Base-by-base conservation (phyloP, 176 grass and related monocot genomes). In the Alloteropsis semialata region DNA sequence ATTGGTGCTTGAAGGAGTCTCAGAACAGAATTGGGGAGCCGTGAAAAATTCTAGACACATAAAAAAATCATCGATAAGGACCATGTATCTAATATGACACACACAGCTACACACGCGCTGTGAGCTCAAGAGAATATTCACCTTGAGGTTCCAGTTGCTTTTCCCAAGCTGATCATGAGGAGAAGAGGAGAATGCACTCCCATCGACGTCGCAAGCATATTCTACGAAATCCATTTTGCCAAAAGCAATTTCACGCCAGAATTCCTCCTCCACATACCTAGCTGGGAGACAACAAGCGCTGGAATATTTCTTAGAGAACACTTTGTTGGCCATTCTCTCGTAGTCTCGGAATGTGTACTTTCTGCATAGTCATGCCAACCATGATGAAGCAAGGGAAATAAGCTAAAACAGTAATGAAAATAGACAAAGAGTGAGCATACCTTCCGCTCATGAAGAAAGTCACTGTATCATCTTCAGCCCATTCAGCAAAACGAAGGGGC, bases 101-200 rank as follows among this genome's bases (percentile, higher is more conserved):
- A 38, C 29, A 32, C 22, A 55, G 12, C 18, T 2, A 33, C 4
- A 75, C 5, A 36, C 13, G 6, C 0, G 62, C 8, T 16, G 8
- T 27, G 0, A 64, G 43, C 3, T 72, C 8, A 49, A 38, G 27
- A 14, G 2, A 58, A 29, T 77, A 8, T 38, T 59, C 80, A 99
- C 97, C 97, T 99, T 99, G 76, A 99, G 81, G 76, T 96, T 99
- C 93, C 96, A 99, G 55, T 96, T 92, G 74, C 93, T 96, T 90
- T 92, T 89, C 34, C 91, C 97, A 80, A 99, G 93, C 50, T 91
- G 89, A 71, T 99, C 97, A 10, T 66, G 80, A 54, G 85, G 77
- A 77, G 93, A 92, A 84, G 93, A 93, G 46, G 97, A 99, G 91
- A 99, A 99, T 33, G 97, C 97, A 92, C 93, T 99, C 19, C 96